Percentiles rank a stretch among this genome's conserved stretches.
phyloP scores from a whole-genome alignment of 2,329 filamentous ascomycete species.

The Beauveria asiatica region DNA sequence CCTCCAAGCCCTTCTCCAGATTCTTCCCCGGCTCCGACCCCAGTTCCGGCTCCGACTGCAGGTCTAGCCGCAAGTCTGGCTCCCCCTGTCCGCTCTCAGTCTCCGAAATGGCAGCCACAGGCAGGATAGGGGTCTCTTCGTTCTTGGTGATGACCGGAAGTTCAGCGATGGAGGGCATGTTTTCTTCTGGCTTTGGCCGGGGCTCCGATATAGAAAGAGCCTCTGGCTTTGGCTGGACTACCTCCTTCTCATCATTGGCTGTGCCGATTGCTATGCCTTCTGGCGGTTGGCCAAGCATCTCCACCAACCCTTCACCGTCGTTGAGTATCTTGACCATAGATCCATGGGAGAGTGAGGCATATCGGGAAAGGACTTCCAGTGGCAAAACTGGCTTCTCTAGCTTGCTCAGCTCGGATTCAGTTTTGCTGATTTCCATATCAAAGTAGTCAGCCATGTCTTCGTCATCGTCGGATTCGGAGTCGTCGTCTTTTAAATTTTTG shows the following conservation, averaged over 20 bases:
- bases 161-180: background rate
- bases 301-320: constrained; percentile 34
- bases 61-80: background rate
- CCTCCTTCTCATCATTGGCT: constrained; percentile 8
- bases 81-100: background rate
- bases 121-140: background rate
- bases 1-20: background rate
- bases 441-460: constrained; percentile 52
- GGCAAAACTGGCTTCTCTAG: constrained; percentile 33
- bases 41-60: background rate
- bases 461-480: constrained; percentile 46
- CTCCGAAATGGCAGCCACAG: background rate
- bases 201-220: background rate
- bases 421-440: constrained; percentile 42
- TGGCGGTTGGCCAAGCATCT: constrained; percentile 35
- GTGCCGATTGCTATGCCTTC: constrained; percentile 19
- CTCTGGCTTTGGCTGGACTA: background rate
- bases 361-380: constrained; percentile 36
- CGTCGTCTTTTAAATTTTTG: constrained; percentile 26
- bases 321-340: constrained; percentile 39
- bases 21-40: background rate
- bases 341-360: constrained; percentile 39
- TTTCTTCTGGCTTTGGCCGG: background rate
- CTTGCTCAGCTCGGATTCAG: constrained; percentile 39
- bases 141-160: background rate